Evolutionary conservation across 1,139 yeast genomes (phyloP).

Genomic region (Saccharomyces hybrid): DNA sequence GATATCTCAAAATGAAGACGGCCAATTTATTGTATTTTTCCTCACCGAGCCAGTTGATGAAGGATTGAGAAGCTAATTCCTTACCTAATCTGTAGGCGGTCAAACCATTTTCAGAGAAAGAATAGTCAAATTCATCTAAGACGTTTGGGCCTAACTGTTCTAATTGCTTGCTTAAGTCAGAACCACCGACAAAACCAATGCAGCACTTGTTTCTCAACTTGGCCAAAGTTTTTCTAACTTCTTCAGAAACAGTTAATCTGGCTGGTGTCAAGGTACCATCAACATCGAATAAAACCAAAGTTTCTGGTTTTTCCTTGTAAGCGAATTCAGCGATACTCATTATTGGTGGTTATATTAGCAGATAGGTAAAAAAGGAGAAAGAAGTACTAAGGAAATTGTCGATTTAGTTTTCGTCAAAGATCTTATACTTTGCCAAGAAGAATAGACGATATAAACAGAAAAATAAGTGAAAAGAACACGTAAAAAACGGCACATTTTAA

Average conservation of each 20-base stretch:
- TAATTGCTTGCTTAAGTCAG: constrained; percentile 86
- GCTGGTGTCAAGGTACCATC: constrained; percentile 99
- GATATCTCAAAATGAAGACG: constrained; percentile 75
- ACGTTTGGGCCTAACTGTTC: constrained; percentile 87
- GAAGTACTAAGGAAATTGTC: not conserved
- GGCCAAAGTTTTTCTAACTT: constrained; percentile 62
- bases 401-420: not conserved
- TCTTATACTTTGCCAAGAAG: not conserved
- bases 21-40: constrained; percentile 85
- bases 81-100: constrained; percentile 92
- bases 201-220: constrained; percentile 84
- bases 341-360: not conserved
- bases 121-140: constrained; percentile 79
- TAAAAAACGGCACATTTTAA: not conserved
- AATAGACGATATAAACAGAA: not conserved
- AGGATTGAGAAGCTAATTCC: constrained; percentile 83
- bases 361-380: not conserved
- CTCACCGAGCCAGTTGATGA: constrained; percentile 92
- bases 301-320: constrained; percentile 36
- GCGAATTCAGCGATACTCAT: constrained; percentile 34
- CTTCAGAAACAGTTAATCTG: constrained; percentile 72
- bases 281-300: constrained; percentile 82
- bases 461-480: not conserved
- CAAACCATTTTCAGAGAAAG: constrained; percentile 95
- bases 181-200: constrained; percentile 97